Conservation (phyloP, 2,329 filamentous ascomycete genomes). For the Cytospora schulzeri region DNA sequence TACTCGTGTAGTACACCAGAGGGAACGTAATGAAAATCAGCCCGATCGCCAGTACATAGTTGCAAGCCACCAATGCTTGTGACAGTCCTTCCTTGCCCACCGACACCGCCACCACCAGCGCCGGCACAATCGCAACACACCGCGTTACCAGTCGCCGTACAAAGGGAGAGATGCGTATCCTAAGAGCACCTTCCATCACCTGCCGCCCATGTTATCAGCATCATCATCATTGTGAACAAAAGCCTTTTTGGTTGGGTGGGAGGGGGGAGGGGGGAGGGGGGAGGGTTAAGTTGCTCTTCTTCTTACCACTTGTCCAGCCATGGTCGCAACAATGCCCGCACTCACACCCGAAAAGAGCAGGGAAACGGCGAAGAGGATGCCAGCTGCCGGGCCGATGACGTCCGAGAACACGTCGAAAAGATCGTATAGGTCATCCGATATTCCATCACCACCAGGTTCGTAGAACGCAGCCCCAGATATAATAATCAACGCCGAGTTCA, state of each 20-base stretch:
- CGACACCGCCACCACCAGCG: constrained; percentile 35
- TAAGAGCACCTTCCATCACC: constrained; percentile 37
- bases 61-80: constrained; percentile 34
- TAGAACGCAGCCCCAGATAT: constrained; percentile 74
- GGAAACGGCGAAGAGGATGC: constrained; percentile 70
- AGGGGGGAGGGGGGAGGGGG: no score
- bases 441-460: constrained; percentile 59
- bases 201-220: constrained; percentile 5
- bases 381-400: constrained; percentile 69
- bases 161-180: constrained; percentile 34
- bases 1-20: constrained; percentile 36
- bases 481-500: constrained; percentile 78
- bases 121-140: constrained; percentile 36
- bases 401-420: constrained; percentile 55
- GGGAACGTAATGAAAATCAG: constrained; percentile 37
- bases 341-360: constrained; percentile 68
- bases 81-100: constrained; percentile 36
- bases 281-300: no score
- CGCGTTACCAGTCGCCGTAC: constrained; percentile 35
- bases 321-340: constrained; percentile 75
- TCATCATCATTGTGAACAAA: background rate
- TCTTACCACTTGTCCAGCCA: constrained; percentile 62
- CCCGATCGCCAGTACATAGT: constrained; percentile 34
- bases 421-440: constrained; percentile 71
- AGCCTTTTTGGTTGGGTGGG: background rate